phyloP scores from a whole-genome alignment of 768 basidiomycete genomes.

The Tephrocybe sp. region DNA sequence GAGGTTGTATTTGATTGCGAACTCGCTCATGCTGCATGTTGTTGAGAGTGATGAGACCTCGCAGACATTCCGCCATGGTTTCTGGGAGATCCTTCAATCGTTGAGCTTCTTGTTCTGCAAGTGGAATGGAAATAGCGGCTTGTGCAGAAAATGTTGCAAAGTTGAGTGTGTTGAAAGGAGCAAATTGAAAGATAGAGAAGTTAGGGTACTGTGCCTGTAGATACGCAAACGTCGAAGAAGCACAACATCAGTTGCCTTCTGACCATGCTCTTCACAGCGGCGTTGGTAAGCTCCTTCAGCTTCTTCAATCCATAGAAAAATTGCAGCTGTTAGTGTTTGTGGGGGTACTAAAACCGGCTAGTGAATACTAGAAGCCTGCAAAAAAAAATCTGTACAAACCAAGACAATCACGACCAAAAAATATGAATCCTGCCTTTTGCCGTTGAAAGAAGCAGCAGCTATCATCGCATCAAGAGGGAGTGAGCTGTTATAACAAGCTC shows the following conservation, averaged over 20 bases:
- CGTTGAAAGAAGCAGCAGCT: constrained; percentile 24
- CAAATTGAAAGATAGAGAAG: constrained; percentile 11
- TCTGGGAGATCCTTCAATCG: constrained; percentile 20
- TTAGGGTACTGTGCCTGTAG: constrained; percentile 13
- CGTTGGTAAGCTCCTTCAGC: not conserved
- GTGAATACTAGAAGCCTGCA: too few species aligned
- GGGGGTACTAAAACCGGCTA: too few species aligned
- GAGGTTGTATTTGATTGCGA: not conserved
- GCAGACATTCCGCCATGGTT: constrained; percentile 17
- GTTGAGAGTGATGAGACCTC: constrained; percentile 11
- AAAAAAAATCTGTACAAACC: constrained; percentile 11
- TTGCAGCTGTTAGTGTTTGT: not conserved
- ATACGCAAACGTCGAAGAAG: constrained; percentile 15
- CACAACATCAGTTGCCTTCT: constrained; percentile 12
- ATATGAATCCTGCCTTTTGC: constrained; percentile 19
- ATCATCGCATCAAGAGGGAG: constrained; percentile 24
- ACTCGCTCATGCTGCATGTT: constrained; percentile 2
- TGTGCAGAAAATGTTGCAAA: constrained; percentile 8
- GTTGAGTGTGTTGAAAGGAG: constrained; percentile 16
- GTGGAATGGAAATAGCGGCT: not conserved
- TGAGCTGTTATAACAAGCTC: constrained; percentile 20
- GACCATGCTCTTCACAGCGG: not conserved
- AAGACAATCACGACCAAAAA: constrained; percentile 10
- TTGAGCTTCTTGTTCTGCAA: not conserved
- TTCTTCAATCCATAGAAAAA: constrained; percentile 11